Evolutionary conservation across 202 grass and related monocot species (phyloP), one percentile per base, ranked within the genome.

Genomic region (Digitaria exilis): DNA sequence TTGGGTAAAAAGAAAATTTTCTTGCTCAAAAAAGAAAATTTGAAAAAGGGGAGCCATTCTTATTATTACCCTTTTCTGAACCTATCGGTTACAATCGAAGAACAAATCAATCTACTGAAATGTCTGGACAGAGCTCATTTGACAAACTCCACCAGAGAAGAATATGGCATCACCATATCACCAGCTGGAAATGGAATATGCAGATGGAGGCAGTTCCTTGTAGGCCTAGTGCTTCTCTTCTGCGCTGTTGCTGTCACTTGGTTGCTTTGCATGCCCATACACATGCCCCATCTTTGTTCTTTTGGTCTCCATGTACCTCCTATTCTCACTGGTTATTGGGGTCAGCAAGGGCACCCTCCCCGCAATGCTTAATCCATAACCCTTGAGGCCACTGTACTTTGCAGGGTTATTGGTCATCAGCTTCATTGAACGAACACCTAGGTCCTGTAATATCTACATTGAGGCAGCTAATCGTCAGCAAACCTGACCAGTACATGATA

Each of bases 401-500:
- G 91, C 84, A 18, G 94, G 94, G 54, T 97, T 97, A 62, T 97
- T 97, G 2, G 94, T 97, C 89, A 97, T 94, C 28, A 97, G 18
- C 64, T 78, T 90, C 88, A 97, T 94, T 0, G 94, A 89, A 65
- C 88, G 94, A 71, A 97, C 89, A 22, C 94, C 91, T 17, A 97
- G 73, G 60, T 97, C 94, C 4, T 74, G 85, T 29, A 97, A 56
- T 80, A 97, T 97, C 94, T 97, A 41, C 62, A 87, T 12, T 71
- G 5, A 31, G 75, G 29, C 56, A 79, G 62, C 31, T 4, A 55
- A 75, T 17, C 54, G 21, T 87, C 54, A 81, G 67, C 7, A 13
- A 59, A 44, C 25, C 22, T 63, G 31, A 17, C 29, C 1, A 58
- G 35, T 14, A 67, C n/a, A 19, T 55, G 28, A 54, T 18, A 22